Percentiles rank a stretch among this genome's conserved stretches.
Evolutionary conservation across 352 stramenopile genomes (phyloP).

Genomic region (Elongisporangium undulatum): DNA sequence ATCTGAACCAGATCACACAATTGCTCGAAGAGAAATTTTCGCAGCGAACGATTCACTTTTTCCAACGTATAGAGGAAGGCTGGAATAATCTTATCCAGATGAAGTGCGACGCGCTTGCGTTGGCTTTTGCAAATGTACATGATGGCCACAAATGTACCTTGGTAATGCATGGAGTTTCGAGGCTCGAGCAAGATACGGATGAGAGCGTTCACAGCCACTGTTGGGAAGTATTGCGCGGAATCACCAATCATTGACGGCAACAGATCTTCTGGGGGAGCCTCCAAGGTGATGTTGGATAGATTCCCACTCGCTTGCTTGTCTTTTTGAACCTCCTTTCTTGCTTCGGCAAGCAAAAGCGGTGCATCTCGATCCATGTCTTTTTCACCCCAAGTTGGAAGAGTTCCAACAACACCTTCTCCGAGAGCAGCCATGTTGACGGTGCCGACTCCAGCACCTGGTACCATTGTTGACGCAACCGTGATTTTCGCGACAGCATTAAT

Average conservation of each 20-base stretch:
- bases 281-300: slow-evolving; percentile 53
- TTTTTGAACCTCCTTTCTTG: slow-evolving; percentile 56
- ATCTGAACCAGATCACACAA: slow-evolving; percentile 95
- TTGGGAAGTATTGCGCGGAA: slow-evolving; percentile 95
- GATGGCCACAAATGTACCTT: slow-evolving; percentile 96
- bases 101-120: slow-evolving; percentile 91
- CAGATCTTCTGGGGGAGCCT: slow-evolving; percentile 67
- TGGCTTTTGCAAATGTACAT: slow-evolving; percentile 99
- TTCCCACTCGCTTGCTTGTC: slow-evolving; percentile 73
- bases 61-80: slow-evolving; percentile 95
- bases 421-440: slow-evolving; percentile 11
- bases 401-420: slow-evolving; percentile 10
- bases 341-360: slow-evolving; percentile 43
- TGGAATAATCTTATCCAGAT: slow-evolving; percentile 96
- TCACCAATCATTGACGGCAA: slow-evolving; percentile 81
- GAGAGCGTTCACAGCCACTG: slow-evolving; percentile 94
- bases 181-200: slow-evolving; percentile 97
- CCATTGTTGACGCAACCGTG: not conserved
- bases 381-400: slow-evolving; percentile 9
- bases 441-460: slow-evolving; percentile 7
- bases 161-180: slow-evolving; percentile 95
- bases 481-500: not conserved
- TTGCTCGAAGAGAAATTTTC: slow-evolving; percentile 96
- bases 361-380: slow-evolving; percentile 38
- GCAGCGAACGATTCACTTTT: slow-evolving; percentile 75